These are phyloP conservation scores for Paracamarosporium sp. DNA, from an alignment of 2,329 filamentous ascomycete species.

Conservation along the genomic window DNA sequence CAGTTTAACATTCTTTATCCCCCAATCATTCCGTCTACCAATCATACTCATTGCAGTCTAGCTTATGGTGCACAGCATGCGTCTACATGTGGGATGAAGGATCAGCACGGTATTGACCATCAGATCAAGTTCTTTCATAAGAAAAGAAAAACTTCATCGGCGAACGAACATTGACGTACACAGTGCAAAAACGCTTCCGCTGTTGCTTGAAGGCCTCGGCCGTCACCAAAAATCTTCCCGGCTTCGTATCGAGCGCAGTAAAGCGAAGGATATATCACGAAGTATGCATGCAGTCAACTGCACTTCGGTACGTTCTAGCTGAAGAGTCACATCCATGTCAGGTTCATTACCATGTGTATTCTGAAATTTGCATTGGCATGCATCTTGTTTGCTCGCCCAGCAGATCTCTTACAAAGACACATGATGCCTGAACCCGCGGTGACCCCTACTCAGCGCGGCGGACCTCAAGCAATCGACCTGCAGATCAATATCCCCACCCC, in stretches of 20 bases:
- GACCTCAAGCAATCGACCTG: not conserved
- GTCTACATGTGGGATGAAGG: not conserved
- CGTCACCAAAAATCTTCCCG: too few relatives aligned
- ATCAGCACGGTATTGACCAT: not conserved
- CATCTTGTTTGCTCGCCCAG: not conserved
- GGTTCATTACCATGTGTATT: too few relatives aligned
- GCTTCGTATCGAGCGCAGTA: too few relatives aligned
- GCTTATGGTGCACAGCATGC: not conserved
- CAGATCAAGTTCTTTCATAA: not conserved
- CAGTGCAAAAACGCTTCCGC: too few relatives aligned
- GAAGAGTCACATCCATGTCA: too few relatives aligned
- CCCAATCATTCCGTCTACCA: not conserved
- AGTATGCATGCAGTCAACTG: too few relatives aligned
- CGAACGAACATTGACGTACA: too few relatives aligned
- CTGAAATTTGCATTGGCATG: not conserved
- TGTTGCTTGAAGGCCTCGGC: too few relatives aligned
- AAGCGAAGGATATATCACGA: too few relatives aligned
- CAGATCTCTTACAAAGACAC: not conserved
- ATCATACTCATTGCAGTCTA: not conserved
- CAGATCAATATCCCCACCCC: not conserved
- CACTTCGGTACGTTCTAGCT: too few relatives aligned
- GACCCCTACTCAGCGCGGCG: not conserved
- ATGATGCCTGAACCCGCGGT: not conserved
- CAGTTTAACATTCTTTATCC: not conserved
- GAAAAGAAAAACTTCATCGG: too few relatives aligned